These are phyloP conservation scores for Coemansia sp. DNA, from an alignment of 192 early-diverging fungal genomes.

Conservation along the genomic window DNA sequence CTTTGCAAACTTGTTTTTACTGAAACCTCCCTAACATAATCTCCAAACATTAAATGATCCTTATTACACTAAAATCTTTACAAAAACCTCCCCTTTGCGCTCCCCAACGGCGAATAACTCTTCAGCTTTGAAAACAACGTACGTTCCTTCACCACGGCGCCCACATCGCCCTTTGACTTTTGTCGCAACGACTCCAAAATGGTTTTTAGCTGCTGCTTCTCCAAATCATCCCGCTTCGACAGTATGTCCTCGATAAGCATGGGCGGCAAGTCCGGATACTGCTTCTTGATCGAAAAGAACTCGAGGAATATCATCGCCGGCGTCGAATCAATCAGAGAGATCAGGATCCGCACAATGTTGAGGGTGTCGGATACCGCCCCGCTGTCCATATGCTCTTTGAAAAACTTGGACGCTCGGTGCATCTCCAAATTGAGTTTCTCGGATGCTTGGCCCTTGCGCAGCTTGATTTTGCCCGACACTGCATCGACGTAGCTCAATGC, in stretches of 20 bases:
- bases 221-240: conserved; percentile 86
- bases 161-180: conserved; percentile 52
- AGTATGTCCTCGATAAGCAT: conserved; percentile 88
- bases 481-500: conserved; percentile 84
- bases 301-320: conserved; percentile 87
- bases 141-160: conserved; percentile 47
- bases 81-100: conserved; percentile 11
- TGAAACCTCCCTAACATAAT: too few relatives aligned
- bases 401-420: conserved; percentile 70
- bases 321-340: conserved; percentile 60
- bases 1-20: too few relatives aligned
- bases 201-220: conserved; percentile 77
- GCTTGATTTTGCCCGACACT: conserved; percentile 53
- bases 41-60: too few relatives aligned
- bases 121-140: conserved; percentile 47
- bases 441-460: conserved; percentile 67
- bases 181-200: conserved; percentile 76
- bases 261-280: conserved; percentile 89
- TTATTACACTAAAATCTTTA: neutral
- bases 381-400: conserved; percentile 66
- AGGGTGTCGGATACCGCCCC: conserved; percentile 76
- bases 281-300: conserved; percentile 85
- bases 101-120: conserved; percentile 41
- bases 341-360: conserved; percentile 37
- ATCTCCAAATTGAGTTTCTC: conserved; percentile 78